These are phyloP conservation scores for Gelatoporia subvermispora DNA, from an alignment of 768 basidiomycete species.

Conservation along the genomic window DNA sequence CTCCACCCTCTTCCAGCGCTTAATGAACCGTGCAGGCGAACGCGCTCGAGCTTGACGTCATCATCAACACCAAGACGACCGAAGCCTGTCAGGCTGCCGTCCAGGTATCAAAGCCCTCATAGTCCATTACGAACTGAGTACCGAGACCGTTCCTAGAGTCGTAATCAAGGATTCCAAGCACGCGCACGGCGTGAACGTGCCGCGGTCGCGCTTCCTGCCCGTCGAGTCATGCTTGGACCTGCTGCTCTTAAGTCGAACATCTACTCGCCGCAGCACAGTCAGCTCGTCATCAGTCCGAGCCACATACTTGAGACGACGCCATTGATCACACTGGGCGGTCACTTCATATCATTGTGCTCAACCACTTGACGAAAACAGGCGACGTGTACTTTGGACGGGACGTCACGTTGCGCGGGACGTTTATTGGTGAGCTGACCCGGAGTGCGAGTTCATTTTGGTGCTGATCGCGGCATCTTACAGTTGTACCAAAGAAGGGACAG, in stretches of 20 bases:
- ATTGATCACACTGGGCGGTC: constrained; percentile 95
- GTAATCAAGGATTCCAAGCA: constrained; percentile 92
- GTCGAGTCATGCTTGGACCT: constrained; percentile 86
- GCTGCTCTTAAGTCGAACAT: constrained; percentile 87
- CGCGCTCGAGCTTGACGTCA: constrained; percentile 89
- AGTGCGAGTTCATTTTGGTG: too few species aligned
- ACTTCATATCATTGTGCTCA: constrained; percentile 89
- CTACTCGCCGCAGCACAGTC: constrained; percentile 88
- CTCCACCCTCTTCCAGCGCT: constrained; percentile 72
- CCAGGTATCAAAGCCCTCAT: too few species aligned
- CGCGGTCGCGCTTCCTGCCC: constrained; percentile 89
- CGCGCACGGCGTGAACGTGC: constrained; percentile 92
- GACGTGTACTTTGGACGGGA: constrained; percentile 89
- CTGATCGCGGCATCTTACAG: constrained; percentile 10
- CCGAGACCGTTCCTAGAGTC: constrained; percentile 74
- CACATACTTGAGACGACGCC: constrained; percentile 85
- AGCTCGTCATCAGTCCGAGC: constrained; percentile 76
- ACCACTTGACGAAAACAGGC: constrained; percentile 91
- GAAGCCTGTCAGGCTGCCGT: constrained; percentile 85
- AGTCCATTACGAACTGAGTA: too few species aligned
- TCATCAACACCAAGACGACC: constrained; percentile 85
- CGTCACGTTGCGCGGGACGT: constrained; percentile 83
- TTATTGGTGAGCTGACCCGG: constrained; percentile 72
- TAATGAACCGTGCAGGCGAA: constrained; percentile 85
- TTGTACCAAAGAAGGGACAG: constrained; percentile 75